Evolutionary conservation across 441 rosid genomes (phyloP), one percentile per base, ranked within the genome.

Genomic region (Biscutella laevigata): DNA sequence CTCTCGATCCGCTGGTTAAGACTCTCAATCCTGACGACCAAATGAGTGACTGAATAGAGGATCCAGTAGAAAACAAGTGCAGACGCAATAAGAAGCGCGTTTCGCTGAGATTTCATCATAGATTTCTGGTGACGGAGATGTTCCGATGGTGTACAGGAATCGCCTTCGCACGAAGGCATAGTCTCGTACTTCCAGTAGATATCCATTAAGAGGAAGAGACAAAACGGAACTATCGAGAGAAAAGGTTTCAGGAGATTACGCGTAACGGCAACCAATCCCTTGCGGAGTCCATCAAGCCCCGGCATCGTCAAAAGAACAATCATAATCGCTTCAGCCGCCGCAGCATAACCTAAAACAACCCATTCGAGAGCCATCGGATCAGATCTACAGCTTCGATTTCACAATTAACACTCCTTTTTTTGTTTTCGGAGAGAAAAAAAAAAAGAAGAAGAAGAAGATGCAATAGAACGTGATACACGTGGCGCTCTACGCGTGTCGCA

Each of bases 101-200:
- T 89, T 54, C 95, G 60, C 71, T 89, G 95, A 37, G 95, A 86
- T 74, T 86, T 89, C 95, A 89, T 89, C 70, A 89, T 76, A 1
- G 95, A 86, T 56, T 89, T 89, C 91, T 86, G 85, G 71, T 89
- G 95, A 20, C 95, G 91, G 63, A 89, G 86, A 63, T 79, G 78
- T 71, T 89, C 94, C 9, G 81, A 61, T 1, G 97, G 95, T 1
- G 82, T 71, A 61, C 97, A 89, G 0, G 91, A 76, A 4, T 81
- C 87, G 3, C 69, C 85, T 5, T 84, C 91, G 53, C 95, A 89
- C 39, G 47, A 69, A 8, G 97, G 95, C 9, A 78, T 74, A 4
- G 85, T 86, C 76, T 89, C 95, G 77, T 84, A 89, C 67, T 89
- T 86, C 95, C 97, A 89, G 74, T 86, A 89, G 32, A 86, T 89